These are phyloP conservation scores for Dothidotthia symphoricarpi DNA, from an alignment of 2,329 filamentous ascomycete genomes.

Conservation along the genomic window DNA sequence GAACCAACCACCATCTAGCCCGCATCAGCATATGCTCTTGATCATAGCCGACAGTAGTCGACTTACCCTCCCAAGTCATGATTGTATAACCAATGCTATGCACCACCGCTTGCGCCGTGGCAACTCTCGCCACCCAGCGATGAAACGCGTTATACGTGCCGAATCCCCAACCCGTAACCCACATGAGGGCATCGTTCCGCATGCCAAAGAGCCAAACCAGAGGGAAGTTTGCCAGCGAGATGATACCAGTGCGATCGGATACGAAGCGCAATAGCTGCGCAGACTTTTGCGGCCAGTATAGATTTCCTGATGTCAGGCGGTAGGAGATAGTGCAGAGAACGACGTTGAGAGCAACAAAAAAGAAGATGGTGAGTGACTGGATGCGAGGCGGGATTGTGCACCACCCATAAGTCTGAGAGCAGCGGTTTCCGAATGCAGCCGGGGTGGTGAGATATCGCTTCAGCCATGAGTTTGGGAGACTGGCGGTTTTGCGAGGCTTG, in stretches of 20 bases:
- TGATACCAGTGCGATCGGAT: slow-evolving; percentile 62
- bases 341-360: slow-evolving; percentile 49
- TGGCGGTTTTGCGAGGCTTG: background rate
- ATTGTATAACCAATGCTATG: slow-evolving; percentile 62
- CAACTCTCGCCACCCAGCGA: slow-evolving; percentile 63
- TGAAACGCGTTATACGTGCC: slow-evolving; percentile 67
- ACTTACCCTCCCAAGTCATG: slow-evolving; percentile 40
- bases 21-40: slow-evolving; percentile 1
- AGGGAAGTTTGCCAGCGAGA: slow-evolving; percentile 63
- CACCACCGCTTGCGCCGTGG: slow-evolving; percentile 60
- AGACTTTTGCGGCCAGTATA: slow-evolving; percentile 42
- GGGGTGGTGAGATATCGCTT: slow-evolving; percentile 45
- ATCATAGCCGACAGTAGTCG: too few species aligned
- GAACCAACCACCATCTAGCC: slow-evolving; percentile 38
- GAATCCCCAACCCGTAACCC: slow-evolving; percentile 68
- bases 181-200: slow-evolving; percentile 65
- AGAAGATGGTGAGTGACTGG: slow-evolving; percentile 46
- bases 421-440: slow-evolving; percentile 44
- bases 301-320: slow-evolving; percentile 47
- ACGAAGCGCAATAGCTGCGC: slow-evolving; percentile 55
- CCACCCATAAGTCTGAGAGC: slow-evolving; percentile 44
- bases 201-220: slow-evolving; percentile 66
- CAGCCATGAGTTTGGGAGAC: slow-evolving; percentile 12
- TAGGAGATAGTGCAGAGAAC: slow-evolving; percentile 49
- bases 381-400: slow-evolving; percentile 51